Evolutionary conservation across 352 stramenopile species (phyloP).

Genomic region (Globisporangium emineosum): DNA sequence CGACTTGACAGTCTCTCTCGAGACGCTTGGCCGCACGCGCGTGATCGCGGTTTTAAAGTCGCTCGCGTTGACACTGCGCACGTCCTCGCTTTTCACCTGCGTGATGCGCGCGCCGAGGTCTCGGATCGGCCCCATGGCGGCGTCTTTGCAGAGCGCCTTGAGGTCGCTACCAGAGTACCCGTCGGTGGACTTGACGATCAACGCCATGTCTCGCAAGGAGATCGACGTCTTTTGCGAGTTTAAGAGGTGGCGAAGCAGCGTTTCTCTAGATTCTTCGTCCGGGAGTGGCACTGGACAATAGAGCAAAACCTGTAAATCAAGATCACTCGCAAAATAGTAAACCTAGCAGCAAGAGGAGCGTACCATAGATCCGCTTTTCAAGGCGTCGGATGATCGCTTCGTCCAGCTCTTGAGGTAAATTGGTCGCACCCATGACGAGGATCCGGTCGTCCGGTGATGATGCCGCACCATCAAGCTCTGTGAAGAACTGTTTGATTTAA

Average conservation of each 20-base stretch:
- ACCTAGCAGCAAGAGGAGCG: neutral
- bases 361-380: slow-evolving; percentile 89
- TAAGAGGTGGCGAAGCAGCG: slow-evolving; percentile 61
- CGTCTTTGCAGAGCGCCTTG: slow-evolving; percentile 94
- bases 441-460: slow-evolving; percentile 76
- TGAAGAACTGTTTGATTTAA: slow-evolving; percentile 70
- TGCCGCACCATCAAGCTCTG: slow-evolving; percentile 75
- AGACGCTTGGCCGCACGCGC: slow-evolving; percentile 73
- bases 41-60: slow-evolving; percentile 63
- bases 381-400: slow-evolving; percentile 84
- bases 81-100: slow-evolving; percentile 54
- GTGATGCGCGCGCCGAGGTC: slow-evolving; percentile 59
- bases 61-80: slow-evolving; percentile 48
- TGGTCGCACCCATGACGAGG: slow-evolving; percentile 87
- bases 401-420: slow-evolving; percentile 83
- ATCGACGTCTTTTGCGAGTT: slow-evolving; percentile 46
- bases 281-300: slow-evolving; percentile 62
- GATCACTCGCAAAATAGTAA: too few relatives aligned
- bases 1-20: slow-evolving; percentile 42
- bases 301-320: neutral
- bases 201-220: slow-evolving; percentile 56
- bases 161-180: slow-evolving; percentile 86
- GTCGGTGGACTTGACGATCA: slow-evolving; percentile 68
- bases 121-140: slow-evolving; percentile 90
- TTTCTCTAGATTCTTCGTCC: slow-evolving; percentile 43